Conservation (phyloP, 2,329 filamentous ascomycete species). For the Clonostachys rosea region DNA sequence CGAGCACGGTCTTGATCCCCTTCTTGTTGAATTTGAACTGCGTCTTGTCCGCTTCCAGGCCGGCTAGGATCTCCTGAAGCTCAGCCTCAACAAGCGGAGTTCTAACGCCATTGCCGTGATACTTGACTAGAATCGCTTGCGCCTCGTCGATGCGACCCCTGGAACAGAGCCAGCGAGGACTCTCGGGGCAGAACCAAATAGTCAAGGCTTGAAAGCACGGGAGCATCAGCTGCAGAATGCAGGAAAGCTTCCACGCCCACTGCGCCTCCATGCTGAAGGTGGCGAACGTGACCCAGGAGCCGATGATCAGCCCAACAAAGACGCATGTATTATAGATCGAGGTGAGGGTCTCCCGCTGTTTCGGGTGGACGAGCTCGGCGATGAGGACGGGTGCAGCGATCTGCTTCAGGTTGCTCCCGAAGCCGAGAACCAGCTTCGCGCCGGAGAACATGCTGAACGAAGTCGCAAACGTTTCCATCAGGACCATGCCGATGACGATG, state of each 20-base stretch:
- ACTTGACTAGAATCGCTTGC: constrained; percentile 21
- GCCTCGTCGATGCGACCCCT: constrained; percentile 29
- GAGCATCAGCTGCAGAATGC: constrained; percentile 35
- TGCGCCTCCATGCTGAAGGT: constrained; percentile 34
- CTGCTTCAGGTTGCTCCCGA: constrained; percentile 5
- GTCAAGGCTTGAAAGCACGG: constrained; percentile 31
- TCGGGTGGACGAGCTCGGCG: constrained; percentile 10
- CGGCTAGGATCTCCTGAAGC: constrained; percentile 6
- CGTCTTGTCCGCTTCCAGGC: constrained; percentile 5
- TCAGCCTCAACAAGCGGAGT: constrained; percentile 3
- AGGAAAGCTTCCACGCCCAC: constrained; percentile 43
- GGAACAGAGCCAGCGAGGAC: constrained; percentile 35
- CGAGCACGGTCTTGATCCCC: constrained; percentile 1
- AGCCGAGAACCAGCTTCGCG: constrained; percentile 8
- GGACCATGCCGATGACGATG: constrained; percentile 8
- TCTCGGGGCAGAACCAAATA: constrained; percentile 32
- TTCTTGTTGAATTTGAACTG: constrained; percentile 4
- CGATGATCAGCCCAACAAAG: constrained; percentile 6
- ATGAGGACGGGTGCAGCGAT: constrained; percentile 8
- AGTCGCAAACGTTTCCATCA: constrained; percentile 8
- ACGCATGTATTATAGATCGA: constrained; percentile 10
- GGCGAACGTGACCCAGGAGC: constrained; percentile 35
- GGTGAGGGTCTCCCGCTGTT: constrained; percentile 7
- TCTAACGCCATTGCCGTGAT: constrained; percentile 6
- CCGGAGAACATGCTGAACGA: constrained; percentile 7